Evolutionary conservation across 1,284 basidiomycete genomes (phyloP), one percentile per base, ranked within the genome.

Genomic region (Cronartium quercuum): DNA sequence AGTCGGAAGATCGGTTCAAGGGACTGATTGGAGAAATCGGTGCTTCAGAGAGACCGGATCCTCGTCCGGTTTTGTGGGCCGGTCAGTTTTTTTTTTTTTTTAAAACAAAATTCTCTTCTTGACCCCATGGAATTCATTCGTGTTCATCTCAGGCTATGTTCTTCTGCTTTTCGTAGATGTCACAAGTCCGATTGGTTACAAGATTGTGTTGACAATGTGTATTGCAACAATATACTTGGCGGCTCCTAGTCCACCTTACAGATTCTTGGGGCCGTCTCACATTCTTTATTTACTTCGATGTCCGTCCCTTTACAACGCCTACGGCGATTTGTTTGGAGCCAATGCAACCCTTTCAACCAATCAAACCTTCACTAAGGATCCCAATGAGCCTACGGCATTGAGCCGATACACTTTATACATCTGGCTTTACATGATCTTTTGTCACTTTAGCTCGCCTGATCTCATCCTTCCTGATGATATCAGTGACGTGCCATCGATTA

Each of bases 391-490:
- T n/a, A 38, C 29, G n/a, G 60, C 60, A 5, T 61, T 61, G 29
- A 35, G 15, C 37, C 60, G 60, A 34, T 61, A 61, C 37, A 61
- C 35, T 6, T 38, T 61, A 6, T 61, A 34, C 15, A 29, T 61
- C 35, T 61, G 60, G 60, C 60, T 61, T 34, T 61, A 61, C 34
- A 29, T 61, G 29, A 61, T 61, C 7, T 61, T 61, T 35, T 61
- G 60, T n/a, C 60, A 61, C 37, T 61, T 61, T 35, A 35, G 29
- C 9, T 37, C 29, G 37, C 29, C 6, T 61, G 29, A 61, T 61
- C 60, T 61, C 10, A 61, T 61, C 18, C 60, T 61, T 6, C 60
- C 60, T 61, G 29, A 29, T 15, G 60, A 61, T 61, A 61, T 61
- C 24, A 34, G 29, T 35, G n/a, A 12, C 24, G 29, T 35, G 37